Evolutionary conservation across 768 basidiomycete genomes (phyloP).

Genomic region (Suillus americanus): DNA sequence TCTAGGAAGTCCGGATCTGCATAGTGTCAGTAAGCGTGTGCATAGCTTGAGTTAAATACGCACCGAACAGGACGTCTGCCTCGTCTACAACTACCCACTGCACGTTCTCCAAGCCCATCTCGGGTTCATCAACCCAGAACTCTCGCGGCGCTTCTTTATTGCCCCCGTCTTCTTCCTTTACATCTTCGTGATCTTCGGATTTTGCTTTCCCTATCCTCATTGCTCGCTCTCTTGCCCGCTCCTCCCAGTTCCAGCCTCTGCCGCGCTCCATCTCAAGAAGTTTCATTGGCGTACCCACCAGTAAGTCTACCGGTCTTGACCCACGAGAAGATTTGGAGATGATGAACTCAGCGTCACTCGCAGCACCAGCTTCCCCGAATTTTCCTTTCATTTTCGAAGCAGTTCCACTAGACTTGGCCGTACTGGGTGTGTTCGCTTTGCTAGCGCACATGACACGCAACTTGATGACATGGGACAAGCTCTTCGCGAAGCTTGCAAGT

Average conservation of each 20-base stretch:
- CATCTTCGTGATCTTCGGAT: constrained; percentile 24
- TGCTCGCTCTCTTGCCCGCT: constrained; percentile 26
- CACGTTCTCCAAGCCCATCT: constrained; percentile 64
- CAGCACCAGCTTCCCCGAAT: constrained; percentile 19
- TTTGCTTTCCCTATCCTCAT: constrained; percentile 23
- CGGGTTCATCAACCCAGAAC: constrained; percentile 48
- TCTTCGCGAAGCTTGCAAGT: constrained; percentile 71
- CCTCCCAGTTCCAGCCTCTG: constrained; percentile 50
- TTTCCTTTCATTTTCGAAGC: constrained; percentile 51
- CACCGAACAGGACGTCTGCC: constrained; percentile 88
- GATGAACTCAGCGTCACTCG: constrained; percentile 25
- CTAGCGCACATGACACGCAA: constrained; percentile 75
- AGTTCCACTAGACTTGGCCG: constrained; percentile 31
- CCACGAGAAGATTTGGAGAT: constrained; percentile 20
- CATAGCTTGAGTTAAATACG: constrained; percentile 16
- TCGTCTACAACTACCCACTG: constrained; percentile 94
- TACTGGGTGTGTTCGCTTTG: constrained; percentile 47
- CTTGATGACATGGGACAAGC: constrained; percentile 70
- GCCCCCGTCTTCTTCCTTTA: constrained; percentile 23
- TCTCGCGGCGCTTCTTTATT: constrained; percentile 20
- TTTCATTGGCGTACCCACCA: constrained; percentile 67
- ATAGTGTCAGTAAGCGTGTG: not conserved
- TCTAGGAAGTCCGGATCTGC: constrained; percentile 82
- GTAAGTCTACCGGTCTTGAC: constrained; percentile 44
- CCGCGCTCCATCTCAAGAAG: constrained; percentile 59